Evolutionary conservation across 495 filamentous ascomycete genomes (phyloP).

Genomic region (Penicillium robsamsonii): DNA sequence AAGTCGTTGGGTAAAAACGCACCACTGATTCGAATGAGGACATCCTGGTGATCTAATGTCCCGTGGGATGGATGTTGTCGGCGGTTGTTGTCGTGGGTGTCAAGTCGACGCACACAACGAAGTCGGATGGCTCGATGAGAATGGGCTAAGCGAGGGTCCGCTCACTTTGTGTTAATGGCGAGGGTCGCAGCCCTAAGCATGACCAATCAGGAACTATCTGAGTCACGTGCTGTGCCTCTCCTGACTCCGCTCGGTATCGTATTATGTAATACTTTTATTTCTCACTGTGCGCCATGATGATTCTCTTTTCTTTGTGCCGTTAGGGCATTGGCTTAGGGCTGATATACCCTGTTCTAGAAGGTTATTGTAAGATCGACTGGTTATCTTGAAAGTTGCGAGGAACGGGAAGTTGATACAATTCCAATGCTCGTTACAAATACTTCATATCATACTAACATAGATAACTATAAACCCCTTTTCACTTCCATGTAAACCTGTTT

Average conservation of each 20-base stretch:
- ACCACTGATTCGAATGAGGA: slow-evolving; percentile 97
- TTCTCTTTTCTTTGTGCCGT: slow-evolving; percentile 3
- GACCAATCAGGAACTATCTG: slow-evolving; percentile 17
- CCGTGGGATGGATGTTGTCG: slow-evolving; percentile 48
- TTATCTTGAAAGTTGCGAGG: background rate
- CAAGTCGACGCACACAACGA: slow-evolving; percentile 49
- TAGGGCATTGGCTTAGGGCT: slow-evolving; percentile 30
- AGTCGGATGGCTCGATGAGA: slow-evolving; percentile 44
- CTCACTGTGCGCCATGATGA: slow-evolving; percentile 10
- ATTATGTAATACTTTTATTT: slow-evolving; percentile 9
- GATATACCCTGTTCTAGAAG: slow-evolving; percentile 23
- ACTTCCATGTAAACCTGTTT: background rate
- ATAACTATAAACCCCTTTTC: no score
- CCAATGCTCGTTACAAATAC: background rate
- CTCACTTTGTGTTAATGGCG: slow-evolving; percentile 35
- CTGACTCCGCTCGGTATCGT: background rate
- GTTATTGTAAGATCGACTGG: background rate
- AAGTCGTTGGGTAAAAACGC: slow-evolving; percentile 48
- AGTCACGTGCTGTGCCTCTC: slow-evolving; percentile 24
- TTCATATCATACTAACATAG: background rate
- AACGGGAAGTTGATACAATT: background rate
- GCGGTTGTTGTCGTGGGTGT: slow-evolving; percentile 52
- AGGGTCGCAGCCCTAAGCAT: slow-evolving; percentile 46
- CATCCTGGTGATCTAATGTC: slow-evolving; percentile 71
- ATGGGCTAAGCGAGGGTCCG: slow-evolving; percentile 42